Base-by-base conservation (phyloP, 306 rosid genomes). In the Cucurbita maxima region DNA sequence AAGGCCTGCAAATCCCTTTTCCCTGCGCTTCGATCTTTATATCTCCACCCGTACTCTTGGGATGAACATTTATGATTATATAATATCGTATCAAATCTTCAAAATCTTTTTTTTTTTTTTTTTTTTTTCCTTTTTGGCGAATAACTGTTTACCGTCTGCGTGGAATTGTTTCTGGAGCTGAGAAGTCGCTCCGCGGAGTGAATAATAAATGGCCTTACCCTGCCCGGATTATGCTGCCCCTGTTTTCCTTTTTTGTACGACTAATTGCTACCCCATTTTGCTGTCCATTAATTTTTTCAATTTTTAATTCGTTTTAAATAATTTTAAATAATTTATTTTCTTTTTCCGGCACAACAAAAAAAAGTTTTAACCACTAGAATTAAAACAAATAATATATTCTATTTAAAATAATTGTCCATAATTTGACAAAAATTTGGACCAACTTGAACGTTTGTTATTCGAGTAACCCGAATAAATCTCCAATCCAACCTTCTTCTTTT, bases 1-100 rank as follows among this genome's bases (percentile, higher is more conserved):
- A 58, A 12, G 14, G 9, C 9, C 9, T 15, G 4, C 53, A 38
- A 38, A 47, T 55, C 68, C 56, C 58, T 57, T 3, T 7, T 12
- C 57, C 78, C 78, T 64, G 13, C 56, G 55, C 54, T 37, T 67
- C 7, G 37, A 22, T 22, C 73, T 67, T 67, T 67, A 67, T 20
- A 67, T 53, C 75, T 52, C 18, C 48, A 36, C 58, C 30, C 75
- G 75, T 60, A 0, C 10, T 71, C 16, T 66, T 66, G 48, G 18
- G 10, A 66, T n/a, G 19, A 44, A 67, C 55, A 45, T 67, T 67
- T 41, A 64, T 64, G 36, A 18, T 45, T 67, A 67, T 67, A 47
- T 20, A 43, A 67, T 67, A 67, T 67, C 19, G 18, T 11, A 67
- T 45, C 73, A 40, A 40, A 41, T 64, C 51, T 18, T 0, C 71